Base-by-base conservation (phyloP, 2,329 filamentous ascomycete species). In the Chrysoporthe cubensis region DNA sequence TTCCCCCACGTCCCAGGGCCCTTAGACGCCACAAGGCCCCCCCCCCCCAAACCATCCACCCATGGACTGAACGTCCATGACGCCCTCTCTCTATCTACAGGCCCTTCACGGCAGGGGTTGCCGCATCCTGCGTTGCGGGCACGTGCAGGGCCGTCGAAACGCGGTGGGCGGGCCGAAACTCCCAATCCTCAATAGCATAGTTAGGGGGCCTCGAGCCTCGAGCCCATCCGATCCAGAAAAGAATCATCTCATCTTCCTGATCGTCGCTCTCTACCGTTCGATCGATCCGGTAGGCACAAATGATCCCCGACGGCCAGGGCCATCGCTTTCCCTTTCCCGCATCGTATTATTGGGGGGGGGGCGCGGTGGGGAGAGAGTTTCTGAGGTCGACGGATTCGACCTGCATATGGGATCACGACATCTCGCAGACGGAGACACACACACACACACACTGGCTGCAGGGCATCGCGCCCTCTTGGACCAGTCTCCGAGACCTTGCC, bases 111-210 rank as follows among this genome's bases (percentile, higher is more conserved):
- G 40, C 40, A 42, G 40, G 21, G 57, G 44, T 40, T 9, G 40
- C 57, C 40, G 40, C 32, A 44, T 40, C 37, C 40, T 60, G 37
- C 40, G 3, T 26, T 34, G 2, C 26, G 46, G 62, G 21, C 50
- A 52, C 6, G 46, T 26, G 40, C 2, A 26, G 34, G 26, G 34
- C 32, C 16, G 26, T 21, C 44, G 16, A 14, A n/a, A n/a, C 48
- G 43, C 64, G 48, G 64, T 46, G 57, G 52, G 18, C 64, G 58
- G 64, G 48, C 58, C 64, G 58, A 34, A 21, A 61, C 40, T 62
- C 58, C 64, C n/a, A 66, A 13, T 21, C 14, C 32, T 21, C 16
- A 48, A 48, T 54, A 48, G 40, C 50, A 48, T 8, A 66, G 50
- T n/a, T 26, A 26, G 26, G 32, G 42, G 43, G 43, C 14, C 32